Base-by-base conservation (phyloP, 768 basidiomycete species). In the Xanthoconium stramineum region DNA sequence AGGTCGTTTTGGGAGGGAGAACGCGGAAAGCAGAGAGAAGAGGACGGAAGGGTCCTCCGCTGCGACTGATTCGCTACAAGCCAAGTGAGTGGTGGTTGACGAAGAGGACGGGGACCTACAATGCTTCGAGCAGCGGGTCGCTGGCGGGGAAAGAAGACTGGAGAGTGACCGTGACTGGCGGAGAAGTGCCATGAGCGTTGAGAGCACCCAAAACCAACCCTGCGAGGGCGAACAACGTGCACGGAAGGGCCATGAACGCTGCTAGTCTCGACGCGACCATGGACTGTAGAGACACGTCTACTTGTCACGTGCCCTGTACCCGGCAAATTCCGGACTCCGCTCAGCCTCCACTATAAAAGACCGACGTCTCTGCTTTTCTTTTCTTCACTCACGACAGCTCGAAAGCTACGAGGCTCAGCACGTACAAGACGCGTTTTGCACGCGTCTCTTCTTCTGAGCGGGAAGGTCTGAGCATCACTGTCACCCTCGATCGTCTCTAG, bases 31-130 rank as follows among this genome's bases (percentile, higher is more conserved):
- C 17, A 91, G 75, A 7, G 86, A 83, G 69, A 95, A 93, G 75
- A 93, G 93, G 15, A 82, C 75, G 19, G 80, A 68, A 1, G 88
- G 82, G 48, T 86, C 82, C 68, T 96, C 91, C 44, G 86, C 70
- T 8, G 88, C 73, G 14, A 94, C 78, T 0, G 91, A 84, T 73
- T 99, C 96, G 38, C 96, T 98, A 32, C n/a, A 38, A 10, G 15
- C 12, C 11, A 10, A 37, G 47, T 65, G 36, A 65, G 58, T 30
- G 24, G 11, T 32, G 24, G 30, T 11, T 14, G 8, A 8, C n/a
- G 30, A 12, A 19, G 11, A 48, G 44, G n/a, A 46, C 6, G 29
- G 33, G 17, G 43, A 67, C 69, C 55, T 45, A 71, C 70, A 71
- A 40, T 33, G 69, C 70, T 45, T 71, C 70, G 15, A 71, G 60